A percentile compares a stretch with the other conserved stretches of the same genome.
Evolutionary conservation across 305 asterid species (phyloP).

Genomic region (Striga hermonthica): DNA sequence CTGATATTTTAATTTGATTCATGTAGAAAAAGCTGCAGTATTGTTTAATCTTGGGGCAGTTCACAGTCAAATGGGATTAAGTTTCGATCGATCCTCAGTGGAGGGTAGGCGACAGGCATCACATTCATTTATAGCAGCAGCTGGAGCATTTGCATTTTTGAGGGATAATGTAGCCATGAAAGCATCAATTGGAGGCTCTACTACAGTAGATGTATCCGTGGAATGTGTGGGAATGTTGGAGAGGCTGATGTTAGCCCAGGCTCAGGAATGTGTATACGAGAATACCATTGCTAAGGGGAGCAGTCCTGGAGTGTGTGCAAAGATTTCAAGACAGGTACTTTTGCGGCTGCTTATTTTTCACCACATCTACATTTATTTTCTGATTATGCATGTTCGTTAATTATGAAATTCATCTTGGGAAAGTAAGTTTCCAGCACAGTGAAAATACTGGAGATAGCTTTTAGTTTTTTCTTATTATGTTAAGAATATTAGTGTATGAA

Average conservation of each 20-base stretch:
- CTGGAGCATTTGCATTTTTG: conserved; percentile 88
- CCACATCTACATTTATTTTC: too few species aligned
- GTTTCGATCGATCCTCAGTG: conserved; percentile 80
- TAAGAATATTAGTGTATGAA: conserved; percentile 17
- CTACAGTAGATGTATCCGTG: conserved; percentile 77
- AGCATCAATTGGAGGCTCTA: conserved; percentile 80
- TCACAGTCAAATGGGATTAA: conserved; percentile 91
- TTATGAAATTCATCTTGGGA: not conserved
- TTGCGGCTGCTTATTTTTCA: conserved; percentile 18
- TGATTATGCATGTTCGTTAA: not conserved
- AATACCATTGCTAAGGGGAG: conserved; percentile 95
- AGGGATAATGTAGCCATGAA: conserved; percentile 86
- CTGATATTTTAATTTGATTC: conserved; percentile 20
- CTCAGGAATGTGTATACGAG: conserved; percentile 97
- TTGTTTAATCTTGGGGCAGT: conserved; percentile 93
- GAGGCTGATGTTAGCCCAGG: conserved; percentile 97
- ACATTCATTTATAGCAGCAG: conserved; percentile 89
- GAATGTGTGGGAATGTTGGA: conserved; percentile 98
- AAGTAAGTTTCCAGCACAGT: not conserved
- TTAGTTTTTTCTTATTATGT: not conserved
- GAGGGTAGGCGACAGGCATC: conserved; percentile 98
- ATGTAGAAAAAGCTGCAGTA: conserved; percentile 90
- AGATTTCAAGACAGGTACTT: conserved; percentile 93
- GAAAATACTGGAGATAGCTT: not conserved
- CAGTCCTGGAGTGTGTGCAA: conserved; percentile 91